These are phyloP conservation scores for Malus sieversii DNA, from an alignment of 306 rosid genomes.

Conservation along the genomic window DNA sequence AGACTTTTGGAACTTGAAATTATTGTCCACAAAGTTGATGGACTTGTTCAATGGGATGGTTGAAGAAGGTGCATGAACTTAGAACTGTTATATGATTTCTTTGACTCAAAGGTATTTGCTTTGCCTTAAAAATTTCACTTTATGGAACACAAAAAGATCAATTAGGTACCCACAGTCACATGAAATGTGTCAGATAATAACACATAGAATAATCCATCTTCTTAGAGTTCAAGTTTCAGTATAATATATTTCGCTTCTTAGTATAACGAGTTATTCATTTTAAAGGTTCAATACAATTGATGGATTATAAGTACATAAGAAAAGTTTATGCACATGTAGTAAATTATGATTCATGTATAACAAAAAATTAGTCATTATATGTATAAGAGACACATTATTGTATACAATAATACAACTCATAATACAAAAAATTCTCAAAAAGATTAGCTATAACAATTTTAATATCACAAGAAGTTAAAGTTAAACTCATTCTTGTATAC, in stretches of 20 bases:
- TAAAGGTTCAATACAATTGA: too few species aligned
- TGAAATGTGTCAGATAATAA: conserved; percentile 58
- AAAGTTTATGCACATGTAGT: neutral
- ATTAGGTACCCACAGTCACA: conserved; percentile 59
- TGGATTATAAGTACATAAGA: neutral
- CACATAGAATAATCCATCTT: neutral
- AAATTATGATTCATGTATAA: too few species aligned
- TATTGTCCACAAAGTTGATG: neutral
- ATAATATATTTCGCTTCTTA: too few species aligned
- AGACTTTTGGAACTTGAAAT: neutral
- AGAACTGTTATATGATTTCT: conserved; percentile 8
- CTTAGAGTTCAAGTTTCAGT: neutral
- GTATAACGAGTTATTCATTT: too few species aligned
- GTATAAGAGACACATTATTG: neutral
- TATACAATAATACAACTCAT: too few species aligned
- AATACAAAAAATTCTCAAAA: too few species aligned
- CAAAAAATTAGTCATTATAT: too few species aligned
- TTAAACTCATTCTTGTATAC: too few species aligned
- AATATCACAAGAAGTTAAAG: too few species aligned
- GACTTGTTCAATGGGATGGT: neutral
- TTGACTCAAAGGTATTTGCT: conserved; percentile 26
- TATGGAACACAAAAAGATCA: conserved; percentile 20
- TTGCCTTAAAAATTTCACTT: conserved; percentile 23
- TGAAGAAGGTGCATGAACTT: conserved; percentile 51
- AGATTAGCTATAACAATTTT: too few species aligned